Base-by-base conservation (phyloP, 2,329 filamentous ascomycete genomes). In the Tolypocladium guangdongense region DNA sequence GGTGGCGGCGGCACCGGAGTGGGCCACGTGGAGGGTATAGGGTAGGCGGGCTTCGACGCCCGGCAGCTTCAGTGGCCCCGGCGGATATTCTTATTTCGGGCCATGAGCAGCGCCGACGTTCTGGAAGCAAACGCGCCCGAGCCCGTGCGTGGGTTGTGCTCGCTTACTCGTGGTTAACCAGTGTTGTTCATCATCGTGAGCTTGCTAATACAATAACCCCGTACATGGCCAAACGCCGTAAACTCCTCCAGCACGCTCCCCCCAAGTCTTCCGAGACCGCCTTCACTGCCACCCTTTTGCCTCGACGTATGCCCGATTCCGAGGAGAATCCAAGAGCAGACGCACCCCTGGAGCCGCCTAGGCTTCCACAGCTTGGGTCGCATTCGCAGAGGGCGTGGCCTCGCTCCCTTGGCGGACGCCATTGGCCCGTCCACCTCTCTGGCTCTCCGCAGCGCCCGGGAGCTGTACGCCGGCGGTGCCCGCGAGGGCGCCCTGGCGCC, bases 401-500 rank as follows among this genome's bases (percentile, higher is more conserved):
- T 54, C 55, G n/a, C 53, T 27, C 46, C 56, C 52, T 10, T 7
- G 38, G 12, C n/a, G 20, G 7, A 57, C 59, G 22, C 58, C 63
- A 35, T 68, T 63, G 4, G 58, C 52, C 36, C 58, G 55, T 14
- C 60, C 63, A 22, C 55, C 61, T 20, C 65, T 62, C 7, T 60
- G 62, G 39, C 59, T 60, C 50, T 69, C 69, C 22, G 66, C 56
- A 3, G 62, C 60, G 14, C 64, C 65, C 3, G 65, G 57, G 7
- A 78, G 66, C 20, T 75, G 67, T 11, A 78, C 72, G 22, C 78
- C 73, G 1, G 71, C 74, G 4, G 68, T 68, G 11, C 74, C 75
- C 2, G 71, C 72, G 24, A 83, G 69, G 6, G 84, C 78, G 5
- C 75, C 74, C 60, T 77, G 71, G 41, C 81, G 76, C 51, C 82